Conservation (phyloP, 2,329 filamentous ascomycete genomes). For the Coniochaeta sp. region DNA sequence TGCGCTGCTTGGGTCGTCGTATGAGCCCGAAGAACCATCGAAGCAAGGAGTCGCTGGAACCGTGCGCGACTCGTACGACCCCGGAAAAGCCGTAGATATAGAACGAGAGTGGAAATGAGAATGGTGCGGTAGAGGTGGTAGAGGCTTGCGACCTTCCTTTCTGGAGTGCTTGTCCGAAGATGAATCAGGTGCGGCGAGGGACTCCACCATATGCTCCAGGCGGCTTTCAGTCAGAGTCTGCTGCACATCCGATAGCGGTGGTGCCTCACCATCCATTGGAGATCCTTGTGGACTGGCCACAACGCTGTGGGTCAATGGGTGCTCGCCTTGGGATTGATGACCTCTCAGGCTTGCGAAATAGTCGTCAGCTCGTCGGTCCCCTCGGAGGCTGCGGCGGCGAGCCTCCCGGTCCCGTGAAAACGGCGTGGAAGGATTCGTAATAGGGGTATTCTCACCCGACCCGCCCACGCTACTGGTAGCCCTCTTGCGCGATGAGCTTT, state of each 20-base stretch:
- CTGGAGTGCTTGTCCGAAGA: not conserved
- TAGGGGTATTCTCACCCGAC: constrained; percentile 49
- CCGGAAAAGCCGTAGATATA: constrained; percentile 33
- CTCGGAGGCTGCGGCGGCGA: constrained; percentile 44
- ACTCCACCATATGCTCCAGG: not conserved
- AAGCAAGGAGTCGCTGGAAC: constrained; percentile 28
- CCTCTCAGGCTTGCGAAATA: constrained; percentile 38
- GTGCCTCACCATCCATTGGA: constrained; percentile 16
- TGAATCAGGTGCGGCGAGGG: not conserved
- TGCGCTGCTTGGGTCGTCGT: constrained; percentile 34
- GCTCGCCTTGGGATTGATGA: constrained; percentile 44
- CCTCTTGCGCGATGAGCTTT: constrained; percentile 45
- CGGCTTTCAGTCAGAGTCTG: constrained; percentile 6
- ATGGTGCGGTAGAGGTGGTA: constrained; percentile 19
- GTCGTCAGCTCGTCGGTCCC: constrained; percentile 46
- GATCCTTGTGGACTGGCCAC: constrained; percentile 57
- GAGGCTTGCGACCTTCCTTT: constrained; percentile 20
- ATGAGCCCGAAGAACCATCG: constrained; percentile 15
- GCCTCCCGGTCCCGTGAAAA: constrained; percentile 44
- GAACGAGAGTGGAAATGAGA: constrained; percentile 37
- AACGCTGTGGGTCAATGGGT: constrained; percentile 69
- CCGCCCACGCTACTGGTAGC: constrained; percentile 58
- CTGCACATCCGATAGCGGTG: constrained; percentile 10
- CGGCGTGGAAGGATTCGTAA: constrained; percentile 39
- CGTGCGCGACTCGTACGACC: constrained; percentile 22